Conservation (phyloP, 139 green algal genomes). For the Asterochloris erici region DNA sequence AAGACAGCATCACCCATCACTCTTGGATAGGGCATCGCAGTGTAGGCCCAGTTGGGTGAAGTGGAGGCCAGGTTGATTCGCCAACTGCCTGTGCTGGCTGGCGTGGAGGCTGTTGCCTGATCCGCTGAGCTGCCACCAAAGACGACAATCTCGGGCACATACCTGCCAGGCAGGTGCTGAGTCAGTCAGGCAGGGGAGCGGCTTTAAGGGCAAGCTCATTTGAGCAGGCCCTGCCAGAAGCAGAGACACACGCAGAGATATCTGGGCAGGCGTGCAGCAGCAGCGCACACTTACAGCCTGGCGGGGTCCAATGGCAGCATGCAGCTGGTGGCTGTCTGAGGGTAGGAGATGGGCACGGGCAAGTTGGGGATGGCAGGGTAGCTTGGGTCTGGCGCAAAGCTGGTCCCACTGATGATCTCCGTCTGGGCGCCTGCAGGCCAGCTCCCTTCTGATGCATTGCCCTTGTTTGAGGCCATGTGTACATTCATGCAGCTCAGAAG, state of each 20-base stretch:
- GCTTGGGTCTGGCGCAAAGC: neutral
- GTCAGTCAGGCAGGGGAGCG: too few relatives aligned
- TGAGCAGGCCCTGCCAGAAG: neutral
- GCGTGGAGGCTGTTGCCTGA: neutral
- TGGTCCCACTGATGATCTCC: neutral
- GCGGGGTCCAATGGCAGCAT: slow-evolving; percentile 6
- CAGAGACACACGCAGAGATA: neutral
- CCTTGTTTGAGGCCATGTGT: too few relatives aligned
- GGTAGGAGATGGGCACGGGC: slow-evolving; percentile 8
- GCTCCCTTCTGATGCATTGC: too few relatives aligned
- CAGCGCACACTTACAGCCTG: neutral
- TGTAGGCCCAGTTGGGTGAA: neutral
- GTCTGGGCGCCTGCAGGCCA: slow-evolving; percentile 1
- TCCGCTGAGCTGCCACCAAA: slow-evolving; percentile 4
- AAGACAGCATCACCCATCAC: slow-evolving; percentile 5
- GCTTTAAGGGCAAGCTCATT: too few relatives aligned
- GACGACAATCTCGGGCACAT: slow-evolving; percentile 1
- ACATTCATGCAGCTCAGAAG: too few relatives aligned
- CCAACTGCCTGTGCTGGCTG: neutral
- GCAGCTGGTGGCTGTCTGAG: slow-evolving; percentile 9
- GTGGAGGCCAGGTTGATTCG: neutral
- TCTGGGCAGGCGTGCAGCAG: neutral
- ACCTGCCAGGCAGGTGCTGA: neutral
- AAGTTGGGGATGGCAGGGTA: slow-evolving; percentile 8
- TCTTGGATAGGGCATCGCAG: neutral